Base-by-base conservation (phyloP, 345 rosid genomes). In the Eucalyptus fibrosa region DNA sequence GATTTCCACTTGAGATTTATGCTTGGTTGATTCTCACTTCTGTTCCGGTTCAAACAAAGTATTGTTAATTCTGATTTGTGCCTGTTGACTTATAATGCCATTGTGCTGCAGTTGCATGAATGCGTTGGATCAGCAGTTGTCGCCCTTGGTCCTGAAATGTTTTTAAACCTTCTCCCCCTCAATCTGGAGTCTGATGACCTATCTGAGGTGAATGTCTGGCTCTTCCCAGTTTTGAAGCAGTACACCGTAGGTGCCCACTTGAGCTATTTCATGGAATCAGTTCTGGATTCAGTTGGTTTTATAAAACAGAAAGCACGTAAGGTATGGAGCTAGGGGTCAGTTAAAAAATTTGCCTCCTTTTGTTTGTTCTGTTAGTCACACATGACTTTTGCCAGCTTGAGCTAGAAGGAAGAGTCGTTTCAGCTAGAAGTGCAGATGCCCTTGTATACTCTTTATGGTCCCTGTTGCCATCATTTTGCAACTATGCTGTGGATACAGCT, bases 101-200 rank as follows among this genome's bases (percentile, higher is more conserved):
- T 93, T 97, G 91, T 98, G 96, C 21, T 89, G 89, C 91, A 98
- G 99, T 93, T 98, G 91, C 99, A 96, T 92, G 98, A 94, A 90
- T 97, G 98, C 90, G 94, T 98, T 89, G 99, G 99, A 92, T 97
- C 95, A 86, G 98, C 98, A 89, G 94, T 97, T 92, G 97, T 95
- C 88, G 98, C 99, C 88, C 93, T 98, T 97, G 99, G 99, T 62
- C 97, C 98, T 69, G 99, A 97, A 91, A 93, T 95, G 87, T 95
- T 98, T 92, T 92, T 96, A 87, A 92, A 92, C 88, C 88, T 95
- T 92, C 91, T 98, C 51, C 96, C 96, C 85, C 95, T 98, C 90
- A 96, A 95, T 87, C 91, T 98, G 88, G 98, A 96, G 92, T 95
- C 95, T 87, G 91, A 92, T 90, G 97, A 97, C 93, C 94, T 96